Percentiles rank a stretch among this genome's conserved stretches.
These are phyloP conservation scores for Wickerhamomyces sp. DNA, from an alignment of 1,139 yeast genomes.

Conservation along the genomic window DNA sequence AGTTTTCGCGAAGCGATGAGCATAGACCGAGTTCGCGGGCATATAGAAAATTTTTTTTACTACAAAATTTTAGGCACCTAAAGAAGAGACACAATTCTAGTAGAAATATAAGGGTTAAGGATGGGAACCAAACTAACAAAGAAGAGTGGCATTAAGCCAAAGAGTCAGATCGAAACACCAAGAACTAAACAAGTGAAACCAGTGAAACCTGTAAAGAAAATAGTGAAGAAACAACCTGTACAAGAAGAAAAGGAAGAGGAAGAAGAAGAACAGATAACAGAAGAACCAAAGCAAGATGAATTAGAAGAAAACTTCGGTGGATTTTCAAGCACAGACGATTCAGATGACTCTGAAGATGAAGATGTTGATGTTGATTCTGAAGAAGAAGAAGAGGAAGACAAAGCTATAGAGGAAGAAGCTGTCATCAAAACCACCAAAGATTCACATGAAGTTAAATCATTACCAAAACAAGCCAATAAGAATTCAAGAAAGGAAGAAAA, in stretches of 20 bases:
- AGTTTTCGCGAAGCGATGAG: constrained; percentile 9
- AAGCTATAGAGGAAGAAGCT: constrained; percentile 17
- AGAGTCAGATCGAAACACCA: constrained; percentile 8
- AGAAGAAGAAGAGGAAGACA: constrained; percentile 25
- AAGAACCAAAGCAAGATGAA: constrained; percentile 23
- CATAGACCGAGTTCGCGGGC: not conserved
- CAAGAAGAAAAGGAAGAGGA: constrained; percentile 25
- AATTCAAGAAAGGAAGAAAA: constrained; percentile 18
- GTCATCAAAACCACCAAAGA: constrained; percentile 5
- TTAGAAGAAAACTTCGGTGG: constrained; percentile 24
- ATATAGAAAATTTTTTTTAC: not conserved
- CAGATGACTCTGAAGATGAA: constrained; percentile 22
- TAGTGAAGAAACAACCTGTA: constrained; percentile 19
- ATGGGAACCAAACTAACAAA: constrained; percentile 11
- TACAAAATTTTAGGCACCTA: not conserved
- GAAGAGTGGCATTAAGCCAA: constrained; percentile 12
- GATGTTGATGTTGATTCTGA: constrained; percentile 28
- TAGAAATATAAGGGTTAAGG: not conserved
- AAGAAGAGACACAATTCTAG: not conserved
- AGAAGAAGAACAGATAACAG: constrained; percentile 25
- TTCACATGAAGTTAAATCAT: constrained; percentile 25
- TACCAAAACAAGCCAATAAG: constrained; percentile 20
- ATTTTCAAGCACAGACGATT: not conserved
- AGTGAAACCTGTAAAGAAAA: constrained; percentile 4
- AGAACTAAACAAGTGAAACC: constrained; percentile 13